Conservation (phyloP, 2,329 filamentous ascomycete species). For the Stagonosporopsis tanaceti region DNA sequence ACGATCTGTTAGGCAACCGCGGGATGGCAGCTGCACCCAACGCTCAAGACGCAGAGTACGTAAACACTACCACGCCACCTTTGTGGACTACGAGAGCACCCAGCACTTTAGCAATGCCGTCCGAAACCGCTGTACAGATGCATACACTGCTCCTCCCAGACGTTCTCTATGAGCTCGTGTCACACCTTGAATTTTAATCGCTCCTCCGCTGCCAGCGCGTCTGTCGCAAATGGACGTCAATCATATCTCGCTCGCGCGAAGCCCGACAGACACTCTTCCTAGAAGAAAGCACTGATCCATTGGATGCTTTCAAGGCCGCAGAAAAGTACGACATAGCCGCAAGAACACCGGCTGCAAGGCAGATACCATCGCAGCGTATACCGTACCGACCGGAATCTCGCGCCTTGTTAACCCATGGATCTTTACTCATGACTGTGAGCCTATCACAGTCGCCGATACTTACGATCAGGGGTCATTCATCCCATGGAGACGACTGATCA, state of each 20-base stretch:
- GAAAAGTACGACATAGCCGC: too few species aligned
- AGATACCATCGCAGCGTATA: too few species aligned
- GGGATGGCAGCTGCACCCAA: neutral
- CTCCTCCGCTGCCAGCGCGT: constrained; percentile 7
- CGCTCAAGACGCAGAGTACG: neutral
- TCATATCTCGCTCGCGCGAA: neutral
- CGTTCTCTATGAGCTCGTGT: neutral
- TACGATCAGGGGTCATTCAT: too few species aligned
- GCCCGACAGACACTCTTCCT: too few species aligned
- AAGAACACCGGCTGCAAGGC: too few species aligned
- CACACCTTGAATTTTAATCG: constrained; percentile 2
- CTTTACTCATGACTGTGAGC: too few species aligned
- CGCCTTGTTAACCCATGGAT: too few species aligned
- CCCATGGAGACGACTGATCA: too few species aligned
- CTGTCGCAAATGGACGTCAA: constrained; percentile 1
- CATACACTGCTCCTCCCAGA: constrained; percentile 1
- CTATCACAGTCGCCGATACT: too few species aligned
- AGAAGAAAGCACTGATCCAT: too few species aligned
- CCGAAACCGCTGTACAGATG: neutral
- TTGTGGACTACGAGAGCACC: neutral
- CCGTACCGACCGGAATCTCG: too few species aligned
- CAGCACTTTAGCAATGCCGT: neutral
- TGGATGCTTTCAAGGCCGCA: too few species aligned
- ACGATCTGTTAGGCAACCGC: neutral
- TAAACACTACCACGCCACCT: neutral